A percentile compares a stretch with the other conserved stretches of the same genome.
Conservation (phyloP, 1,284 basidiomycete species). For the Marasmius oreades region DNA sequence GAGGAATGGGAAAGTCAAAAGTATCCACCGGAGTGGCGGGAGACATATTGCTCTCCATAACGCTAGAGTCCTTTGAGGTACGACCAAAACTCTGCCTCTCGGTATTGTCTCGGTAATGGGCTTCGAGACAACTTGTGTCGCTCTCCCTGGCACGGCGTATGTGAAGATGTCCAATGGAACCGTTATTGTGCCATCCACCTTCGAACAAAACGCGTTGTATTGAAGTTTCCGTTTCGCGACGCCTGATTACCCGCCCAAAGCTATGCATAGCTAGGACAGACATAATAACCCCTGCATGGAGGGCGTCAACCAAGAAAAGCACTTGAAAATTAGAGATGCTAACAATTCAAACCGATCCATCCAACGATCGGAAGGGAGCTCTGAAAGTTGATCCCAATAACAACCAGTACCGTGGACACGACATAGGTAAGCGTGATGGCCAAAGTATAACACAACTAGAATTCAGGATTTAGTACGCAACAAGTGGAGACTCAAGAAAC, state of each 20-base stretch:
- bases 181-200: background rate
- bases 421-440: slow-evolving; percentile 49
- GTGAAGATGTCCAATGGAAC: background rate
- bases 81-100: background rate
- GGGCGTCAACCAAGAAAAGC: slow-evolving; percentile 6
- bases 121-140: no score
- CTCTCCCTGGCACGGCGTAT: background rate
- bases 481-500: background rate
- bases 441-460: slow-evolving; percentile 54
- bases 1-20: background rate
- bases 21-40: background rate
- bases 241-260: slow-evolving; percentile 55
- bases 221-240: slow-evolving; percentile 60
- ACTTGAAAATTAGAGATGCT: slow-evolving; percentile 21
- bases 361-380: slow-evolving; percentile 41
- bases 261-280: slow-evolving; percentile 59
- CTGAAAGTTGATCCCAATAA: slow-evolving; percentile 47
- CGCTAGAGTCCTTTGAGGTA: background rate
- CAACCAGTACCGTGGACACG: slow-evolving; percentile 44
- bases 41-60: background rate
- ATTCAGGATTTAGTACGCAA: slow-evolving; percentile 11
- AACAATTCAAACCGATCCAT: slow-evolving; percentile 59
- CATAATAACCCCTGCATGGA: slow-evolving; percentile 47
- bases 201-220: slow-evolving; percentile 40
- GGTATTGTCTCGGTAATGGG: no score